phyloP scores from a whole-genome alignment of 192 early-diverging fungal genomes.

The Backusella luteola region DNA sequence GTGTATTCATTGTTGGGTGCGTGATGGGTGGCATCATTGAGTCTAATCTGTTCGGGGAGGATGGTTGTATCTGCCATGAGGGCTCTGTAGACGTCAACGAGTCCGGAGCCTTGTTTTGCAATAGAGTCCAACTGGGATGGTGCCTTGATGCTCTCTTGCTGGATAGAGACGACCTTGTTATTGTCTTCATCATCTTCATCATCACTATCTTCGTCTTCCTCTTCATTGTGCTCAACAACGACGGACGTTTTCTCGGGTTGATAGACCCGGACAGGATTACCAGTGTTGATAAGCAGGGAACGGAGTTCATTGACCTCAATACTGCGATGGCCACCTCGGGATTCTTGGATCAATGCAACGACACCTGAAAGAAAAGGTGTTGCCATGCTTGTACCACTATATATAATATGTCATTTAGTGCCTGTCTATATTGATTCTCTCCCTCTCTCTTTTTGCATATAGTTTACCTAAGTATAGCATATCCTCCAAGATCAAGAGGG shows the following conservation, averaged over 20 bases:
- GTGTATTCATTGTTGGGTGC: constrained; percentile 28
- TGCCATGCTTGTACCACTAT: constrained; percentile 82
- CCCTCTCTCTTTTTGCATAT: not conserved
- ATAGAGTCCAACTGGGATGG: constrained; percentile 46
- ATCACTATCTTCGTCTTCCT: not conserved
- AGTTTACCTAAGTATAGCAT: constrained; percentile 17
- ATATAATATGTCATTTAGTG: too few relatives aligned
- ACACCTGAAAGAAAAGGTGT: constrained; percentile 73
- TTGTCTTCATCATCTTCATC: not conserved
- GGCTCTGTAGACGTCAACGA: constrained; percentile 68
- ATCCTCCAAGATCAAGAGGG: constrained; percentile 28
- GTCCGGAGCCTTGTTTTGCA: constrained; percentile 67
- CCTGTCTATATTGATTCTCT: too few relatives aligned
- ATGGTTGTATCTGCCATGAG: constrained; percentile 50
- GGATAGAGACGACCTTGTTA: not conserved
- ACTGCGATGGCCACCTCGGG: constrained; percentile 30
- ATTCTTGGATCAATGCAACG: constrained; percentile 62
- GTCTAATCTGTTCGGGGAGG: constrained; percentile 53
- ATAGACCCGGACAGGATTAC: constrained; percentile 38
- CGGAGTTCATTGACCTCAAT: constrained; percentile 14
- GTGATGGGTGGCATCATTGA: constrained; percentile 47
- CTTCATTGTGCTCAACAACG: not conserved
- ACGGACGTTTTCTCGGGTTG: constrained; percentile 18
- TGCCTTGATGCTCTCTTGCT: not conserved
- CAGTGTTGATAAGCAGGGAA: constrained; percentile 52